Conservation (phyloP, 1,284 basidiomycete species). For the Cutaneotrichosporon mucoides region DNA sequence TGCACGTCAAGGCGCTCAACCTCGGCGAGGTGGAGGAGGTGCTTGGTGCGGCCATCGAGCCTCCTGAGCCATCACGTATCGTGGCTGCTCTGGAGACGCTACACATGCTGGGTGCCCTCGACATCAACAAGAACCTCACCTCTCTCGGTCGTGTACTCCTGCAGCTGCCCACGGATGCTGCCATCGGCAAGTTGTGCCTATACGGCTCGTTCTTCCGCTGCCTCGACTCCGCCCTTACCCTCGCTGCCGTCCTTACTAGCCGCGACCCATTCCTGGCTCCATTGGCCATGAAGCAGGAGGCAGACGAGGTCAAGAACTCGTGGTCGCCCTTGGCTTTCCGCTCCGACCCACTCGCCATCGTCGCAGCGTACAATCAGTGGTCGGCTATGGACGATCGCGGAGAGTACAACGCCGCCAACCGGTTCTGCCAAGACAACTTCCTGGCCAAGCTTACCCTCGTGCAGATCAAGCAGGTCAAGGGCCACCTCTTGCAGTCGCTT, state of each 20-base stretch:
- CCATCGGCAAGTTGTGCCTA: constrained; percentile 83
- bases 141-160: constrained; percentile 82
- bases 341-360: constrained; percentile 77
- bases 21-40: constrained; percentile 88
- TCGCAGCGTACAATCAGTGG: constrained; percentile 82
- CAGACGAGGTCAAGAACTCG: constrained; percentile 65
- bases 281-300: constrained; percentile 51
- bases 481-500: constrained; percentile 71
- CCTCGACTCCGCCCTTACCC: constrained; percentile 79
- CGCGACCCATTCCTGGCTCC: constrained; percentile 89
- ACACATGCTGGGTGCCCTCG: constrained; percentile 82
- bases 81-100: constrained; percentile 75
- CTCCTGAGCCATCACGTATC: constrained; percentile 76
- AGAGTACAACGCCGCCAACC: constrained; percentile 62
- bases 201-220: constrained; percentile 93
- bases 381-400: constrained; percentile 63
- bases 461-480: constrained; percentile 78
- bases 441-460: constrained; percentile 77
- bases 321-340: constrained; percentile 72
- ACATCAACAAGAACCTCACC: constrained; percentile 70
- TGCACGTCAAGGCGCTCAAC: constrained; percentile 96
- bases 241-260: constrained; percentile 84
- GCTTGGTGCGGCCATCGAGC: constrained; percentile 78
- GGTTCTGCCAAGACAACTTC: constrained; percentile 84
- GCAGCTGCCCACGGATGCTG: constrained; percentile 83